Evolutionary conservation across 2,329 filamentous ascomycete species (phyloP), one percentile per base, ranked within the genome.

Genomic region (Graphilbum sp.): DNA sequence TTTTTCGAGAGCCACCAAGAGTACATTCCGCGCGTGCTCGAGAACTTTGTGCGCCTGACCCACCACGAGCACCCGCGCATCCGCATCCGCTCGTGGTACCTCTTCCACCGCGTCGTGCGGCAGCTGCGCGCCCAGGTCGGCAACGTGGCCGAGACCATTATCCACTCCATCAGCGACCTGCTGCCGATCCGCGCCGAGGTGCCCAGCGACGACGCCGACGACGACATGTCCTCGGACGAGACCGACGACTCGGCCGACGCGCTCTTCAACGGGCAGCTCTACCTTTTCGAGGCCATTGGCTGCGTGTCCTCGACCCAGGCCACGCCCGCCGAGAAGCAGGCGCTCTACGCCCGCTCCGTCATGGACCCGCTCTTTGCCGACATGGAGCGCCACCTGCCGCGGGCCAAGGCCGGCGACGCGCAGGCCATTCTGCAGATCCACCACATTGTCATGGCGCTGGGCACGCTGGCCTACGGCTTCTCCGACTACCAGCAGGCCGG

Each of bases 151-250:
- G 81, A 94, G 55, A 88, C 79, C 1, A 79, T 98, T 36, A 92
- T 98, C 39, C 78, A 86, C 52, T 88, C 88, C 29, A 79, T 98
- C 45, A 73, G 75, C 40, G 88, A 96, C 54, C 67, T 98, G 21
- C 68, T 98, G 34, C 74, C 79, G 15, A 94, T 98, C 58, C 86
- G 85, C 52, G 90, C 90, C 2, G 86, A 96, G 59, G 63, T 94
- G 4, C 76, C 86, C 2, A 75, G 77, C 35, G 79, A 81, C 36
- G 75, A 79, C 41, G 73, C 73, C 11, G 84, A 90, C 38, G 85
- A 93, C 50, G 88, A 95, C 54, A 90, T 93, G 75, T 94, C 86
- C 2, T 95, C 88, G 0, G 86, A 94, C 46, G 84, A 94, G 52
- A 83, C 82, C 32, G 85, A 93, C 42, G 79, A 87, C 48, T 87